Conservation (phyloP, 257 asterid species). For the Solanum microdontum region DNA sequence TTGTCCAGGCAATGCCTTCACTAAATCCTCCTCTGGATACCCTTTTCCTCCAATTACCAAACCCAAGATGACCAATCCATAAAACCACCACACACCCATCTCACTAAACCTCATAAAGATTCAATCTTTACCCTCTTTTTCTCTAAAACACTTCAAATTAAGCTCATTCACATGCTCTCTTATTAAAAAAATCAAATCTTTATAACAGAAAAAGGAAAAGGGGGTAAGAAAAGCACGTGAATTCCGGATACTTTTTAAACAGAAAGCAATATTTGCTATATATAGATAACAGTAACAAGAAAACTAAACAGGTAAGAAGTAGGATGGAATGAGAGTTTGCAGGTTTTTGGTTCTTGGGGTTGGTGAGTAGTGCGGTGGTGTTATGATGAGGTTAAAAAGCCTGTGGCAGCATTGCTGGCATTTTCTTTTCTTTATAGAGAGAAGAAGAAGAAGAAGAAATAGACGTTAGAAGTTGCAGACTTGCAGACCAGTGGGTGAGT, state of each 20-base stretch:
- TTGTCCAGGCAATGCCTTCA: slow-evolving; percentile 71
- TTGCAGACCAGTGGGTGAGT: neutral
- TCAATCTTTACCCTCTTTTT: neutral
- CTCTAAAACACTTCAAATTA: neutral
- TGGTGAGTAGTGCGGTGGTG: neutral
- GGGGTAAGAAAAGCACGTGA: slow-evolving; percentile 38
- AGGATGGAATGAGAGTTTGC: slow-evolving; percentile 7
- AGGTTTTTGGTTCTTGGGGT: neutral
- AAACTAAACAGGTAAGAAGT: neutral
- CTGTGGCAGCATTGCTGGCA: slow-evolving; percentile 12
- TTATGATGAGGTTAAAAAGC: neutral
- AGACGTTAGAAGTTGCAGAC: slow-evolving; percentile 30
- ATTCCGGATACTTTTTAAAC: slow-evolving; percentile 31
- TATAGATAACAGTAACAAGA: slow-evolving; percentile 1
- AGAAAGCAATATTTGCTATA: slow-evolving; percentile 14
- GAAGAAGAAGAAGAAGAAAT: slow-evolving; percentile 2
- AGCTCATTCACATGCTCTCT: neutral
- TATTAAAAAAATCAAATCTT: slow-evolving; percentile 1
- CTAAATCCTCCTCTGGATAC: slow-evolving; percentile 66
- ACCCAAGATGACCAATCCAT: slow-evolving; percentile 21
- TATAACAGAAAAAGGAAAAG: neutral
- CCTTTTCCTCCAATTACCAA: slow-evolving; percentile 39
- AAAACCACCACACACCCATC: slow-evolving; percentile 35
- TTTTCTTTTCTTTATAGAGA: slow-evolving; percentile 13
- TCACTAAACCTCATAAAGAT: slow-evolving; percentile 6